These are phyloP conservation scores for Flaveria bidentis DNA, from an alignment of 129 eudicot species.

Conservation along the genomic window DNA sequence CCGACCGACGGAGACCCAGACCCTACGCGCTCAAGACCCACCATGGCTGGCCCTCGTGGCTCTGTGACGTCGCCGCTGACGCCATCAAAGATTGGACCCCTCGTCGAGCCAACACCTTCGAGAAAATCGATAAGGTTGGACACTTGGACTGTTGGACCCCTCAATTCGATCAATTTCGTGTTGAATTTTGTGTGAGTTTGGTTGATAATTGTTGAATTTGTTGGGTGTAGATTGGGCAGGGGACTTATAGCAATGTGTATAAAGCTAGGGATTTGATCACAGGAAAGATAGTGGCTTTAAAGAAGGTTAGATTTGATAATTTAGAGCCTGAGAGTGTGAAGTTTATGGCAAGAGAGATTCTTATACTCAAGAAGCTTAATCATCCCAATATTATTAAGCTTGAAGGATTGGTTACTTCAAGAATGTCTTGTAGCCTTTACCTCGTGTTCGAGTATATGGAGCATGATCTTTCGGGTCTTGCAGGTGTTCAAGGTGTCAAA, in stretches of 20 bases:
- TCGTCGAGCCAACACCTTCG: conserved; percentile 51
- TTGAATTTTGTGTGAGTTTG: background rate
- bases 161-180: background rate
- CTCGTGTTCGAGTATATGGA: conserved; percentile 88
- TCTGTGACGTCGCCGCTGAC: conserved; percentile 50
- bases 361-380: conserved; percentile 56
- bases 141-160: background rate
- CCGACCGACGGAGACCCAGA: conserved; percentile 28
- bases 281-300: conserved; percentile 76
- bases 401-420: conserved; percentile 87
- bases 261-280: conserved; percentile 84
- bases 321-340: conserved; percentile 56
- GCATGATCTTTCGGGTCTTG: conserved; percentile 90
- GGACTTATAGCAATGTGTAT: conserved; percentile 91
- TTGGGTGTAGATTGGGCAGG: conserved; percentile 74
- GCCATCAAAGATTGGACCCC: conserved; percentile 50
- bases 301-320: conserved; percentile 49
- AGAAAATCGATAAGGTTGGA: conserved; percentile 52
- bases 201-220: conserved; percentile 3
- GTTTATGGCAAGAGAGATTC: conserved; percentile 89
- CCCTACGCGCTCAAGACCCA: conserved; percentile 37
- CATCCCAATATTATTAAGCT: conserved; percentile 86
- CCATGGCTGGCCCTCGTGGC: conserved; percentile 78
- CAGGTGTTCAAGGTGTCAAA: conserved; percentile 63
- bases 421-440: conserved; percentile 85